Evolutionary conservation across 1,284 basidiomycete species (phyloP).

Genomic region (Tilletia caries): DNA sequence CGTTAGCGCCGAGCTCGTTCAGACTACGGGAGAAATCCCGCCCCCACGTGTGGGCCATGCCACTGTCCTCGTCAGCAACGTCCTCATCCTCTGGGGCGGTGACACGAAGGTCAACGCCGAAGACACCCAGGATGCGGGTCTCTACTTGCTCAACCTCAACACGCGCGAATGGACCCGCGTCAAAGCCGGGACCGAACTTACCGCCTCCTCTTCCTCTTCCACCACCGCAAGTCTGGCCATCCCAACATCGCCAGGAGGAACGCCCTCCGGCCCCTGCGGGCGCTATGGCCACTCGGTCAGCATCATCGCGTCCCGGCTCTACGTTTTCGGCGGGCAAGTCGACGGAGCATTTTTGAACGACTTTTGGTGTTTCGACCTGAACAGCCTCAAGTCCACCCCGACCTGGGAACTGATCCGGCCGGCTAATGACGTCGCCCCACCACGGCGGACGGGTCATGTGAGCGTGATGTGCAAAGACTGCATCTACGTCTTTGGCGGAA

Average conservation of each 20-base stretch:
- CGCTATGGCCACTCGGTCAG: slow-evolving; percentile 94
- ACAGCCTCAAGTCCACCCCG: slow-evolving; percentile 50
- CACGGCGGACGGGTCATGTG: slow-evolving; percentile 87
- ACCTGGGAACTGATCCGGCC: slow-evolving; percentile 72
- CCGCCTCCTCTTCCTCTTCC: slow-evolving; percentile 5
- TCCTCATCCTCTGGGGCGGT: slow-evolving; percentile 96
- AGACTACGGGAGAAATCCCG: slow-evolving; percentile 82
- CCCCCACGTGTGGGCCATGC: slow-evolving; percentile 91
- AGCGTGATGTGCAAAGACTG: slow-evolving; percentile 80
- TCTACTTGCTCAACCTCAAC: slow-evolving; percentile 89
- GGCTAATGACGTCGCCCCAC: slow-evolving; percentile 65
- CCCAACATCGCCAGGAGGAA: slow-evolving; percentile 20
- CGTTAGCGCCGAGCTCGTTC: slow-evolving; percentile 57
- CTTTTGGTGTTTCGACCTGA: slow-evolving; percentile 90
- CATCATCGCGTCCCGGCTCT: slow-evolving; percentile 87
- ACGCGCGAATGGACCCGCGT: slow-evolving; percentile 90
- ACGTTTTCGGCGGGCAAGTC: slow-evolving; percentile 96
- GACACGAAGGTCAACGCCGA: slow-evolving; percentile 73
- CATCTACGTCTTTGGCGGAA: slow-evolving; percentile 88
- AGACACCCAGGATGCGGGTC: slow-evolving; percentile 84
- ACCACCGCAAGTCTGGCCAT: slow-evolving; percentile 4
- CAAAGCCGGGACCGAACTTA: slow-evolving; percentile 33
- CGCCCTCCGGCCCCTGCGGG: slow-evolving; percentile 67
- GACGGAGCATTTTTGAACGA: slow-evolving; percentile 81
- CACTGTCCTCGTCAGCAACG: slow-evolving; percentile 88